Evolutionary conservation across 345 rosid genomes (phyloP).

Genomic region (Eucalyptus marginata): DNA sequence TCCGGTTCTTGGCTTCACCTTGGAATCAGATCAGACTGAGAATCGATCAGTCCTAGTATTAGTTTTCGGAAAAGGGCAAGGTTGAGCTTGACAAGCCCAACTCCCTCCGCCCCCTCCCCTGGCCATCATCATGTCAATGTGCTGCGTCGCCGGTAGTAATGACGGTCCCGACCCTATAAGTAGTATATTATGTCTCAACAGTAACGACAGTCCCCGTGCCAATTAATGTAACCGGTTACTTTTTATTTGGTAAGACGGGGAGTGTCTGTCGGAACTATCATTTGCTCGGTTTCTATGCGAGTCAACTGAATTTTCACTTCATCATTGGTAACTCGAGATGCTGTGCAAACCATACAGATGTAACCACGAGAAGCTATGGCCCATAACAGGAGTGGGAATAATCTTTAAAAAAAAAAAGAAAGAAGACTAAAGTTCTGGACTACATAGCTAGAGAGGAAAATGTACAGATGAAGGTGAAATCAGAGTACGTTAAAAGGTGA

Average conservation of each 20-base stretch:
- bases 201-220: not conserved
- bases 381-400: not conserved
- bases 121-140: not conserved
- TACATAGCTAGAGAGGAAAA: not conserved
- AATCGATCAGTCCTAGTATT: too few relatives aligned
- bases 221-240: not conserved
- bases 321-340: not conserved
- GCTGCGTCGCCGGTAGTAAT: not conserved
- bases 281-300: not conserved
- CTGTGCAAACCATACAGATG: not conserved
- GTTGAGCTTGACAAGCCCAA: not conserved
- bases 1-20: rapidly evolving
- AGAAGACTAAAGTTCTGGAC: not conserved
- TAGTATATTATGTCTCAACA: not conserved
- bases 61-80: too few relatives aligned
- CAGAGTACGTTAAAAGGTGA: not conserved
- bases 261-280: not conserved
- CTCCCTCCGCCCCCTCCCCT: not conserved
- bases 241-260: not conserved
- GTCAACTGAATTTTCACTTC: not conserved
- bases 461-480: not conserved
- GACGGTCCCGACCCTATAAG: not conserved
- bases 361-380: not conserved
- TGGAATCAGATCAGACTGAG: rapidly evolving
- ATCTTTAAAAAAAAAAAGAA: not conserved